Evolutionary conservation across 2,329 filamentous ascomycete species (phyloP).

Genomic region (Colletotrichum eleusines): DNA sequence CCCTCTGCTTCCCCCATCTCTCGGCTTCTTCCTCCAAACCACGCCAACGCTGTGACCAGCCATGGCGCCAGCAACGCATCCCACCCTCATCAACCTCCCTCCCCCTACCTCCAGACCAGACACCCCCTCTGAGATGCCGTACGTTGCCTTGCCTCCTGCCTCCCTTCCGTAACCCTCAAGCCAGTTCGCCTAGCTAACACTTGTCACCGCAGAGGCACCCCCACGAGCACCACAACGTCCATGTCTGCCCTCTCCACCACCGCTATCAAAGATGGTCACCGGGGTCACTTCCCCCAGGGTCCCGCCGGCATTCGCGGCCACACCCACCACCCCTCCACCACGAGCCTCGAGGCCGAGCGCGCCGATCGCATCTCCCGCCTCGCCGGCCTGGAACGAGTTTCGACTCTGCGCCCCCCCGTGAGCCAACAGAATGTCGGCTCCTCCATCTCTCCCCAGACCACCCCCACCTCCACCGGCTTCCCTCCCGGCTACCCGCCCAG

Average conservation of each 20-base stretch:
- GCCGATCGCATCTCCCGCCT: conserved; percentile 95
- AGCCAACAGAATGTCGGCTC: conserved; percentile 48
- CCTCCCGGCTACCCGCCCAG: conserved; percentile 53
- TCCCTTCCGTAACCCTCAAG: conserved; percentile 9
- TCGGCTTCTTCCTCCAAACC: background rate
- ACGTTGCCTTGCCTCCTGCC: conserved; percentile 56
- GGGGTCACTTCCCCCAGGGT: conserved; percentile 77
- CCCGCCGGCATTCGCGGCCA: conserved; percentile 66
- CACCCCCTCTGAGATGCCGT: conserved; percentile 92
- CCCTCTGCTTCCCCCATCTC: background rate
- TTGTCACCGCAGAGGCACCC: conserved; percentile 76
- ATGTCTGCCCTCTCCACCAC: conserved; percentile 93
- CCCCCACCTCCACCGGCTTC: conserved; percentile 62
- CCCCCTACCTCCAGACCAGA: conserved; percentile 85
- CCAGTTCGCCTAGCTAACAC: conserved; percentile 34
- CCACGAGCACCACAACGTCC: conserved; percentile 91
- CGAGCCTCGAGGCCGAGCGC: conserved; percentile 89
- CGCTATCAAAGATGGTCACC: conserved; percentile 96
- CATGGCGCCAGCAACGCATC: conserved; percentile 60
- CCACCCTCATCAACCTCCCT: conserved; percentile 86
- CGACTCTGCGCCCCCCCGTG: conserved; percentile 73
- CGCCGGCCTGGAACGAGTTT: conserved; percentile 89
- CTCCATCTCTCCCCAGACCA: conserved; percentile 62
- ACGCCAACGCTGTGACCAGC: conserved; percentile 14
- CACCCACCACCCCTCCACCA: conserved; percentile 71